phyloP scores from a whole-genome alignment of 768 basidiomycete species.

The Mycena kentingensis region DNA sequence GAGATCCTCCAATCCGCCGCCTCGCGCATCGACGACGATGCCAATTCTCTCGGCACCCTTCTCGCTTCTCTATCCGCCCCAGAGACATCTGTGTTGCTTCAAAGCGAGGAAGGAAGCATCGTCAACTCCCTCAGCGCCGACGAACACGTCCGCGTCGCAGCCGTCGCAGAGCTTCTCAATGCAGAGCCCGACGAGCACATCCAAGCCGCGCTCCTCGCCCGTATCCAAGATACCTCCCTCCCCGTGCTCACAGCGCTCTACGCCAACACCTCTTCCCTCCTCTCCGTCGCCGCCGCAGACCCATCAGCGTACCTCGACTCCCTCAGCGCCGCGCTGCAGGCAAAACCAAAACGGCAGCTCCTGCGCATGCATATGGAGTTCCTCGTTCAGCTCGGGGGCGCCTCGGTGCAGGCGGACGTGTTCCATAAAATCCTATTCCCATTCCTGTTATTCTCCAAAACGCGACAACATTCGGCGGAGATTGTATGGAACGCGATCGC shows the following conservation, averaged over 20 bases:
- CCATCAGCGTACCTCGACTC: conserved; percentile 47
- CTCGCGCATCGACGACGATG: conserved; percentile 36
- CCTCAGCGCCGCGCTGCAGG: conserved; percentile 41
- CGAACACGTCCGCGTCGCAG: conserved; percentile 54
- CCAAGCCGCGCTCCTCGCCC: conserved; percentile 63
- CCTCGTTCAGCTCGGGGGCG: conserved; percentile 42
- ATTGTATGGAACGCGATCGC: conserved; percentile 72
- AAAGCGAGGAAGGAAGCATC: conserved; percentile 37
- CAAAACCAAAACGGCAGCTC: conserved; percentile 51
- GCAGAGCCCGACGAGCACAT: conserved; percentile 38
- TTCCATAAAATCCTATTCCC: conserved; percentile 68
- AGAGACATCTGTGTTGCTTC: conserved; percentile 17
- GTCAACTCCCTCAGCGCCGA: conserved; percentile 67
- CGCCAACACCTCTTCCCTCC: conserved; percentile 45
- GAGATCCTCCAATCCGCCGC: conserved; percentile 46
- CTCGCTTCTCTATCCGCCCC: conserved; percentile 55
- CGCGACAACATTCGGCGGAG: conserved; percentile 64
- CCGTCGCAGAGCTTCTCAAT: conserved; percentile 57
- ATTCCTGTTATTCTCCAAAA: conserved; percentile 71
- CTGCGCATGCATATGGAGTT: conserved; percentile 61
- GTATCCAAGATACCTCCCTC: conserved; percentile 64
- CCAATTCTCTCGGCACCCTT: conserved; percentile 53
- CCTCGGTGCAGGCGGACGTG: conserved; percentile 34
- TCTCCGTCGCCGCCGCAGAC: conserved; percentile 47
- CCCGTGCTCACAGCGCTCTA: conserved; percentile 73